phyloP scores from a whole-genome alignment of 1,284 basidiomycete genomes.

The Cutaneotrichosporon sp. region DNA sequence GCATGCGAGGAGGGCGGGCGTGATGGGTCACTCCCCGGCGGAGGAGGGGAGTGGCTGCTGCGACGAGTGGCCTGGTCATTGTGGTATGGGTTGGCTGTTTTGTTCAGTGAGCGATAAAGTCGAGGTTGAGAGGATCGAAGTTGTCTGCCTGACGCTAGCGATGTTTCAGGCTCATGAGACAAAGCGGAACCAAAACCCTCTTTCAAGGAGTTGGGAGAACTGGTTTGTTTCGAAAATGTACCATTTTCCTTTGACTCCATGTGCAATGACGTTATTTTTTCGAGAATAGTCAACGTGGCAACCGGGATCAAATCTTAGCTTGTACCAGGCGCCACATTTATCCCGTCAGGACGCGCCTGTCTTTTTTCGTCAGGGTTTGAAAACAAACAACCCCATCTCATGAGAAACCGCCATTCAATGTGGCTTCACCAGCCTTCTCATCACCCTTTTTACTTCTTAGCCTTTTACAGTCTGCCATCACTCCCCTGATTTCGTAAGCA shows the following conservation, averaged over 20 bases:
- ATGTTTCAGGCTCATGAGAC: background rate
- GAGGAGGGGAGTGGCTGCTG: constrained; percentile 13
- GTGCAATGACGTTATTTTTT: background rate
- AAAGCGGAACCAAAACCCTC: background rate
- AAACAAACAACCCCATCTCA: background rate
- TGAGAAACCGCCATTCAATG: background rate
- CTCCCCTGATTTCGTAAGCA: background rate
- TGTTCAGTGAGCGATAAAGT: background rate
- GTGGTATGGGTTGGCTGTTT: background rate
- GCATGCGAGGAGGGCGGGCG: constrained; percentile 44
- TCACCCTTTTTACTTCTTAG: background rate
- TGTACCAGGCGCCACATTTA: background rate
- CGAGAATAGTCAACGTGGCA: background rate
- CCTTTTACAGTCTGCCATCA: background rate
- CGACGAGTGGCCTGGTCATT: constrained; percentile 3
- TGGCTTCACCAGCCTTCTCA: background rate
- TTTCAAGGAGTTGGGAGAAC: background rate
- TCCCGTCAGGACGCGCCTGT: background rate
- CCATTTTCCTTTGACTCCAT: background rate
- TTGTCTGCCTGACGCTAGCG: background rate
- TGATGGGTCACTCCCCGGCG: constrained; percentile 39
- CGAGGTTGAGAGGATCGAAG: background rate
- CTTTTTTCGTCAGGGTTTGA: background rate
- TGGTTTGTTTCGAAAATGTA: background rate
- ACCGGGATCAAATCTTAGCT: background rate